Base-by-base conservation (phyloP, 208 protist genomes). In the Wallacemonas sp. region DNA sequence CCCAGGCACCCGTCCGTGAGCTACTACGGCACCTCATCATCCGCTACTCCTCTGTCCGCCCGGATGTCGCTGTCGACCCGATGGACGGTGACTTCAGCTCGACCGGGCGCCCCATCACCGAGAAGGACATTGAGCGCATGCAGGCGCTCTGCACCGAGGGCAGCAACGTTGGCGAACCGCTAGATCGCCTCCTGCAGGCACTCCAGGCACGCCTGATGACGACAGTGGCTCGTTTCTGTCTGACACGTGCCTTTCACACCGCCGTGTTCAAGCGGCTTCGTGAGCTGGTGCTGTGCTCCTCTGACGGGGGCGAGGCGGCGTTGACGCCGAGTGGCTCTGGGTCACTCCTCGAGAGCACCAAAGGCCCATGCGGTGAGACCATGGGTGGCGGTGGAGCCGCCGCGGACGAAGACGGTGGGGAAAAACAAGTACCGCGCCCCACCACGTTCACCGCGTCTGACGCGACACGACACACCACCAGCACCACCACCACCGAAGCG, bases 21-120 rank as follows among this genome's bases (percentile, higher is more conserved):
- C 74, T 78, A 36, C 62, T 92, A 54, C 44, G 66, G 10, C 57
- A 67, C 37, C 67, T 92, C 17, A 64, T 85, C 33, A 22, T 42
- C 33, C 42, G 63, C 29, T 44, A 54, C 32, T 50, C 42, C 24
- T 12, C 59, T 5, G 32, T 26, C 42, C 60, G 32, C 6, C 13
- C 55, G 8, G 55, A 15, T 19, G 22, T 62, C 38, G 21, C 55
- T 2, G 37, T 29, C 9, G 38, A 48, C 26, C 36, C 36, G 17
- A 34, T 62, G 55, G 38, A 50, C 13, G 26, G 26, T 3, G 39
- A 48, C 55, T 62, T 62, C 37, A 62, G 37, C 12, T 33, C 21
- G 2, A 15, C 12, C 4, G 55, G 55, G 4, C 38, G 21, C 13
- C 22, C 37, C 19, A 24, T 44, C 12, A 62, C 21, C 17, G 55